Conservation (phyloP, 352 stramenopile genomes). For the Globisporangium uncinulatum region DNA sequence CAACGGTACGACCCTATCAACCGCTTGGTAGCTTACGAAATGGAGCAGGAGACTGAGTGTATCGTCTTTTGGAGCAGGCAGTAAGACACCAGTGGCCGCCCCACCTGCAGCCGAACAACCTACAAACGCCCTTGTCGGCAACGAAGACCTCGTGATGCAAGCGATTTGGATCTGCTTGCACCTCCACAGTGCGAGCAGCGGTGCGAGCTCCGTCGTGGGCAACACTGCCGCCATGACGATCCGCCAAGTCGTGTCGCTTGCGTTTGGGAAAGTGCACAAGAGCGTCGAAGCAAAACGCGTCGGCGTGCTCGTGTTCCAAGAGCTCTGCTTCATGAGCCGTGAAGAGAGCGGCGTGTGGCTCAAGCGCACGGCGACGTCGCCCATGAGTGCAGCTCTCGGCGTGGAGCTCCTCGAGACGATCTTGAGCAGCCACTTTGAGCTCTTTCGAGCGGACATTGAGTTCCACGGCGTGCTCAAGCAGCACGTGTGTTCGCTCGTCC, state of each 20-base stretch:
- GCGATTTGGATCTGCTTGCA: slow-evolving; percentile 87
- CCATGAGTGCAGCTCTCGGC: slow-evolving; percentile 68
- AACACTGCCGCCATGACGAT: slow-evolving; percentile 88
- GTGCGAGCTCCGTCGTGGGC: slow-evolving; percentile 70
- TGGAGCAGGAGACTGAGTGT: neutral
- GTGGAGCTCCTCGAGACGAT: slow-evolving; percentile 81
- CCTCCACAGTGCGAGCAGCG: slow-evolving; percentile 64
- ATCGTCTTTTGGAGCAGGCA: neutral
- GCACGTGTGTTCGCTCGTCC: slow-evolving; percentile 66
- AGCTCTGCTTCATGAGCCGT: slow-evolving; percentile 82
- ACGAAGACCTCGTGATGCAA: slow-evolving; percentile 84
- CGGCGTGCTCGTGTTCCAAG: slow-evolving; percentile 81
- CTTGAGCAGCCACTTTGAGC: slow-evolving; percentile 41
- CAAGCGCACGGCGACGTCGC: slow-evolving; percentile 71
- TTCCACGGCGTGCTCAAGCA: slow-evolving; percentile 79
- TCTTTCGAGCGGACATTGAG: slow-evolving; percentile 72
- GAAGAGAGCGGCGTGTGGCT: slow-evolving; percentile 82
- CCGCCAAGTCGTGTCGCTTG: slow-evolving; percentile 81
- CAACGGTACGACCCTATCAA: slow-evolving; percentile 6
- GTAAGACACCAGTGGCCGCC: neutral
- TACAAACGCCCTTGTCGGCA: slow-evolving; percentile 57
- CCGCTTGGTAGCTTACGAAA: no score
- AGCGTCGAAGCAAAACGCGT: slow-evolving; percentile 70
- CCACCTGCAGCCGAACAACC: slow-evolving; percentile 3
- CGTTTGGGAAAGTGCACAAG: slow-evolving; percentile 75